Base-by-base conservation (phyloP, 1,284 basidiomycete species). In the Moesziomyces antarcticus region DNA sequence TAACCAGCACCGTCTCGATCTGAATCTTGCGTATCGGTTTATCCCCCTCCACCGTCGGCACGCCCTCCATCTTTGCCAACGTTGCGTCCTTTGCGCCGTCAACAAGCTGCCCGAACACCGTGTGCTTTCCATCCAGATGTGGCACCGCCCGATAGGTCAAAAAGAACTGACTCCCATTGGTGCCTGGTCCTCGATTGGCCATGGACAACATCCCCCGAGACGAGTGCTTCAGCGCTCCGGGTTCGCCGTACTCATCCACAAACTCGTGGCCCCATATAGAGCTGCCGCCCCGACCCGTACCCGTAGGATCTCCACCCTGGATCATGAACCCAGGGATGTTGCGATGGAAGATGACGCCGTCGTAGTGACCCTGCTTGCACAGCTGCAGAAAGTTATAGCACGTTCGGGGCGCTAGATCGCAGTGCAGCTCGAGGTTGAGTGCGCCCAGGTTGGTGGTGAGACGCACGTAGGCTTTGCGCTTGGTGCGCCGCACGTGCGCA, bases 281-380 rank as follows among this genome's bases (percentile, higher is more conserved):
- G 80, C 92, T 87, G 7, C 96, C 96, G 5, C 96, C 97, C 27
- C 92, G 87, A 1, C 97, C 96, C 2, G 95, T 99, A 1, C 97
- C 96, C 0, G 93, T 95, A 3, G 95, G 95, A 84, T 99, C 95
- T 47, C 95, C 96, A 1, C 94, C 94, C 88, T 97, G 94, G 27
- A 94, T 89, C 97, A 99, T 99, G 83, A 99, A 99, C 0, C 93
- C 95, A 6, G 94, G 94, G 14, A 99, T 93, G 50, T 97, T 87
- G 37, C 96, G 90, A 82, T 99, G 96, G 85, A 99, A 99, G 33
- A 83, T 73, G 65, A 90, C 91, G 76, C 93, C 87, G 77, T 97
- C 91, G 83, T 98, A 99, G 77, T 94, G 93, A 3, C 94, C 94
- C 37, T 90, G 87, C 54, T 62, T 70, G 56, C 61, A 72, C 10